Evolutionary conservation across 148 eudicot species (phyloP), one percentile per base, ranked within the genome.

Genomic region (Cornus controversa): DNA sequence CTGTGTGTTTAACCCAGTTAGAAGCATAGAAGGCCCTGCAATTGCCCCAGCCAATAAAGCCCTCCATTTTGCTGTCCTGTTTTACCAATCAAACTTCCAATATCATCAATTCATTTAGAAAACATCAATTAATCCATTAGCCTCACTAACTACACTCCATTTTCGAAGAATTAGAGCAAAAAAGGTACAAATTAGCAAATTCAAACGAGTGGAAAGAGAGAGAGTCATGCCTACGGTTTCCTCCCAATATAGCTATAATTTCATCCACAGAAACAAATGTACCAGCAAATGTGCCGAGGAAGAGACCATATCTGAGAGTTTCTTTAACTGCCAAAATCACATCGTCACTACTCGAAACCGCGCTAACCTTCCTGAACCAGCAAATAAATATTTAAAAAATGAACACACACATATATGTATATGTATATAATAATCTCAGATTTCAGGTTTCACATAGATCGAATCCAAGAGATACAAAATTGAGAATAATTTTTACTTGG

Each of bases 21-120:
- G 87, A 66, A 96, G 90, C 95, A 96, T 86, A 16, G 99, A 93
- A 69, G 98, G 98, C 74, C 99, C 99, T n/a, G 99, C 99, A 84
- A 96, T 83, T 1, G 83, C 90, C 69, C 99, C 99, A 20, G 99
- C 99, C 83, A 96, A 76, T 64, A 96, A 84, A 70, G 98, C 92
- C 82, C 99, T 96, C 99, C 99, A 96, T 76, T 81, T 89, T 67
- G 98, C 97, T 75, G 99, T 96, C 92, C 99, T 96, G 85, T 22
- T 67, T 79, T 23, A 77, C 57, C 76, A 31, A 57, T 67, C 73
- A 79, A 15, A 77, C 70, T 22, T 31, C 53, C 73, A 66, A 62
- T 45, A 26, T 0, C 22, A 63, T 63, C 26, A 71, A 58, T n/a
- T 25, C 77, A 31, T 60, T 28, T 50, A 25, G 34, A 2, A 74